These are phyloP conservation scores for Sporothrix inflata DNA, from an alignment of 2,329 filamentous ascomycete species.

Conservation along the genomic window DNA sequence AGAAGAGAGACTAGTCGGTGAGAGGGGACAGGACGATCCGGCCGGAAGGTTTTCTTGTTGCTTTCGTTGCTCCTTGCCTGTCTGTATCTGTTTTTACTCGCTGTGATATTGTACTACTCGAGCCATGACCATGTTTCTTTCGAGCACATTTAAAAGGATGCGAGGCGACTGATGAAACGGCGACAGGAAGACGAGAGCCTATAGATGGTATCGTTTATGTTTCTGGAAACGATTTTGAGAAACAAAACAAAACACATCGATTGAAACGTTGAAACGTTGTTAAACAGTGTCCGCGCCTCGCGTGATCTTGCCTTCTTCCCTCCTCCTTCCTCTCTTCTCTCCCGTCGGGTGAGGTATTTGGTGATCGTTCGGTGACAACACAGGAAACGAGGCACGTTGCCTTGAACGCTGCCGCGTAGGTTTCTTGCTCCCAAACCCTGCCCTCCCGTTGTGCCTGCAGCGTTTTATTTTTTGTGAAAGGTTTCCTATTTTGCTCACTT, in stretches of 20 bases:
- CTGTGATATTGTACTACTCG: background rate
- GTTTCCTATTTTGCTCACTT: constrained; percentile 15
- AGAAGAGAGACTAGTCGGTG: background rate
- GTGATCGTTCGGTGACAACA: background rate
- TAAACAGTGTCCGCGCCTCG: background rate
- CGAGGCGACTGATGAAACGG: background rate
- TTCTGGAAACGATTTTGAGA: background rate
- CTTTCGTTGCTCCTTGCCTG: background rate
- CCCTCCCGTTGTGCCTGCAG: background rate
- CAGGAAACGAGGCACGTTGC: background rate
- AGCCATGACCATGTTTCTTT: background rate
- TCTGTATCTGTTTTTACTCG: background rate
- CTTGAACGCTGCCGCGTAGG: background rate
- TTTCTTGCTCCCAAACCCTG: background rate
- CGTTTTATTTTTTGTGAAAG: constrained; percentile 4
- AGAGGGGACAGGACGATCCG: constrained; percentile 3
- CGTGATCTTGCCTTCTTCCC: background rate
- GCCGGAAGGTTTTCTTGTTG: constrained; percentile 17
- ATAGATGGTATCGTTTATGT: background rate
- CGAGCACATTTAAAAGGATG: background rate
- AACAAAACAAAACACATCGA: background rate
- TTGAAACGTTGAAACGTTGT: background rate
- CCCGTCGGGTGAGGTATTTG: background rate
- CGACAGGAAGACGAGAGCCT: background rate
- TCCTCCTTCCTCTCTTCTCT: background rate